Evolutionary conservation across 257 asterid species (phyloP).

Genomic region (Solanum habrochaites): DNA sequence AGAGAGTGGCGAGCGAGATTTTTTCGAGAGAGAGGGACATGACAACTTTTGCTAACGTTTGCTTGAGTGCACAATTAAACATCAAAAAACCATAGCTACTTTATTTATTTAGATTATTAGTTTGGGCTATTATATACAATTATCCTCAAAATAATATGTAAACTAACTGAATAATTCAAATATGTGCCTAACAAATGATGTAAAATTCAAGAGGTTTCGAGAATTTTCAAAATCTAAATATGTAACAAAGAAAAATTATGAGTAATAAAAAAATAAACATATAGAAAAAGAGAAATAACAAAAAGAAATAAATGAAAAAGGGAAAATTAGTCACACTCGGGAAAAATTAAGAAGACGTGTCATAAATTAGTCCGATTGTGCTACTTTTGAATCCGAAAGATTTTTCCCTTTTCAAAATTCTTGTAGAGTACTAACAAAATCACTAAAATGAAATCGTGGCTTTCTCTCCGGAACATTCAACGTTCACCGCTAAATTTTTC

Average conservation of each 20-base stretch:
- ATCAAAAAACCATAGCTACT: too few relatives aligned
- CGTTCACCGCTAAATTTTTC: neutral
- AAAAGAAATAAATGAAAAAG: neutral
- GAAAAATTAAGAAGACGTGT: neutral
- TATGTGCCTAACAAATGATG: neutral
- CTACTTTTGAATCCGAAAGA: neutral
- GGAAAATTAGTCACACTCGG: neutral
- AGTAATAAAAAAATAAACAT: neutral
- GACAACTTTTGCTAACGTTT: too few relatives aligned
- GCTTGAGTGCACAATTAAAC: too few relatives aligned
- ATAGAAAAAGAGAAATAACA: neutral
- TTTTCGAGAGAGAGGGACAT: too few relatives aligned
- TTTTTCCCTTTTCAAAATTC: neutral
- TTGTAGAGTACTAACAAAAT: neutral
- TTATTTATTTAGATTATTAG: too few relatives aligned
- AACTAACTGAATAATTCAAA: too few relatives aligned
- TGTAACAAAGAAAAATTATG: too few relatives aligned
- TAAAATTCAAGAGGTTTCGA: neutral
- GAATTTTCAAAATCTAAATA: neutral
- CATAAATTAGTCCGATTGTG: neutral
- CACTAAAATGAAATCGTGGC: slow-evolving; percentile 8
- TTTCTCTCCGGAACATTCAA: slow-evolving; percentile 4
- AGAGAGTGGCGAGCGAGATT: too few relatives aligned
- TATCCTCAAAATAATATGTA: too few relatives aligned
- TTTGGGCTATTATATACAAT: too few relatives aligned